Evolutionary conservation across 169 alveolate species (phyloP), one percentile per base, ranked within the genome.

Genomic region (Cryptosporidium parvum): DNA sequence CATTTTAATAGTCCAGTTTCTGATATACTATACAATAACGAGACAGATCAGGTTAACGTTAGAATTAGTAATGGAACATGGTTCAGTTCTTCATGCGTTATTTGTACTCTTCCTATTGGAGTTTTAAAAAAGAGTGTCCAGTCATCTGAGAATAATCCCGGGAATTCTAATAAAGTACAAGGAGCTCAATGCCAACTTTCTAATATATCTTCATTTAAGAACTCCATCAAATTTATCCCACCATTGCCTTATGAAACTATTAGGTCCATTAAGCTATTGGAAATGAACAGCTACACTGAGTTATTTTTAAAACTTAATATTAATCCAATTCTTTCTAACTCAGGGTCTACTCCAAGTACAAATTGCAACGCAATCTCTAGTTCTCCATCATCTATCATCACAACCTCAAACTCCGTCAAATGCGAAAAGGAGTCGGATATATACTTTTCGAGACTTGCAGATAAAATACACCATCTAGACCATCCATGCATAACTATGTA

Each of bases 31-130:
- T 80, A 45, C n/a, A 80, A 80, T 51, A 65, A 65, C 26, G 89
- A 80, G 51, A 80, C 89, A 18, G 75, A 51, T 48, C 89, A 80
- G 26, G 89, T 80, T 39, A 80, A 80, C 65, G 89, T 80, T 33
- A 58, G 89, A 61, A 42, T 51, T 16, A 31, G 29, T 42, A 67
- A 65, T 59, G 89, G 89, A 29, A 80, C 89, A 8, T 80, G 89
- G 89, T 80, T 59, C 59, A 80, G 89, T 29, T 59, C 89, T 16
- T 62, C 68, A 18, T 80, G 89, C 33, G 89, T 80, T 33, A 59
- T 80, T 62, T 80, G 80, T 6, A 80, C 89, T 21, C 35, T 80
- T 14, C 89, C 89, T 7, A 80, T 80, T 5, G 89, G 89, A 35
- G 89, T 80, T 9, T 45, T 80, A 10, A 80, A 80, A 33, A 65